Conservation (phyloP, 495 filamentous ascomycete species). For the Talaromyces adpressus region DNA sequence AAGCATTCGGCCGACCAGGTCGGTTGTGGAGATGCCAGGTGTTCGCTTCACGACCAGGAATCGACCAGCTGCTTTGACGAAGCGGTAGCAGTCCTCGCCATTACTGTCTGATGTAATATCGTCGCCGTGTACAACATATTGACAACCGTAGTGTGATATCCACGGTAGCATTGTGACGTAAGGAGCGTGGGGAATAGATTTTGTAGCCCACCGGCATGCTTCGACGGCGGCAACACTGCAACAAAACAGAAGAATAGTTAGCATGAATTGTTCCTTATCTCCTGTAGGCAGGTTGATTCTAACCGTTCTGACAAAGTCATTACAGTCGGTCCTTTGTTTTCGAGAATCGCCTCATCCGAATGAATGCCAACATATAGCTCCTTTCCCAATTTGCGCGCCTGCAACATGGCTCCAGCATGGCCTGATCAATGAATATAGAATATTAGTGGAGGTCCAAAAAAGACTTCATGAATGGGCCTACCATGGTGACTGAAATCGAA, state of each 20-base stretch:
- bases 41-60: constrained; percentile 96
- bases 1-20: constrained; percentile 95
- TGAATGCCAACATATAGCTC: constrained; percentile 89
- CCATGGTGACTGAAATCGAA: constrained; percentile 99
- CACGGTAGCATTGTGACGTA: constrained; percentile 92
- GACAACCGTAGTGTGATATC: constrained; percentile 91
- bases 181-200: constrained; percentile 74
- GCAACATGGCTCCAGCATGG: constrained; percentile 94
- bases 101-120: constrained; percentile 80
- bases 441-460: constrained; percentile 8
- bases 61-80: constrained; percentile 82
- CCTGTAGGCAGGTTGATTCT: constrained; percentile 7
- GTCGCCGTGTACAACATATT: constrained; percentile 87
- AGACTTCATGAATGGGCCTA: constrained; percentile 22
- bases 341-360: constrained; percentile 87
- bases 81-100: constrained; percentile 94
- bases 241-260: constrained; percentile 9
- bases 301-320: constrained; percentile 89
- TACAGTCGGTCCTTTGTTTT: constrained; percentile 96
- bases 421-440: constrained; percentile 39
- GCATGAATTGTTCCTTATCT: neutral
- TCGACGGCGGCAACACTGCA: constrained; percentile 71
- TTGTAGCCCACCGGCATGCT: constrained; percentile 90
- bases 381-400: constrained; percentile 78
- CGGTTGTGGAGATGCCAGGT: constrained; percentile 92